A percentile compares a stretch with the other conserved stretches of the same genome.
Conservation (phyloP, 306 rosid species). For the Mucuna pruriens region DNA sequence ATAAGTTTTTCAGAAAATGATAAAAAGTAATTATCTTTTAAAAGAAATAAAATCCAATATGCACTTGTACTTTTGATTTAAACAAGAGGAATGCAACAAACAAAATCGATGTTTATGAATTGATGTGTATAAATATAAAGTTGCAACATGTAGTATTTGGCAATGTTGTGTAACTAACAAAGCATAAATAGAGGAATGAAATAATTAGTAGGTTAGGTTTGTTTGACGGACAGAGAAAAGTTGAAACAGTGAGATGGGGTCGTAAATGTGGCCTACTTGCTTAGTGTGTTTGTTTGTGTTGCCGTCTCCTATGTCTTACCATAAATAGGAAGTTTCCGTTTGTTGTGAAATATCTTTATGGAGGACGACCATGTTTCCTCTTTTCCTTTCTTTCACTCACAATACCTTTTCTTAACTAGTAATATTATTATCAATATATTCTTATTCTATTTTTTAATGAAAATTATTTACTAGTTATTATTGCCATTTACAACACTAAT, state of each 20-base stretch:
- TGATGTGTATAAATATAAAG: background rate
- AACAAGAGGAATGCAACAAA: background rate
- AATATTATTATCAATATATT: too few relatives aligned
- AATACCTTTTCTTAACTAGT: too few relatives aligned
- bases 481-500: background rate
- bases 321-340: constrained; percentile 23
- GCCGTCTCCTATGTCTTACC: constrained; percentile 14
- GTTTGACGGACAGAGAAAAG: background rate
- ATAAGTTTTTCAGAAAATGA: too few relatives aligned
- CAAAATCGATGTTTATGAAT: background rate
- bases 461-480: background rate
- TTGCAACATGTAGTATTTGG: background rate
- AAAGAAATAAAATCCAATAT: background rate
- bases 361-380: background rate
- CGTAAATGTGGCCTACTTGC: constrained; percentile 36
- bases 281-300: background rate
- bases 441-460: too few relatives aligned
- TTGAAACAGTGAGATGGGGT: constrained; percentile 40
- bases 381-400: background rate
- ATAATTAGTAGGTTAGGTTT: background rate
- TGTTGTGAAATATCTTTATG: background rate
- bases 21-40: too few relatives aligned
- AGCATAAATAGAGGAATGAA: background rate
- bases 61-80: background rate
- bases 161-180: background rate